Evolutionary conservation across 768 basidiomycete genomes (phyloP).

Genomic region (Podaxis sp.): DNA sequence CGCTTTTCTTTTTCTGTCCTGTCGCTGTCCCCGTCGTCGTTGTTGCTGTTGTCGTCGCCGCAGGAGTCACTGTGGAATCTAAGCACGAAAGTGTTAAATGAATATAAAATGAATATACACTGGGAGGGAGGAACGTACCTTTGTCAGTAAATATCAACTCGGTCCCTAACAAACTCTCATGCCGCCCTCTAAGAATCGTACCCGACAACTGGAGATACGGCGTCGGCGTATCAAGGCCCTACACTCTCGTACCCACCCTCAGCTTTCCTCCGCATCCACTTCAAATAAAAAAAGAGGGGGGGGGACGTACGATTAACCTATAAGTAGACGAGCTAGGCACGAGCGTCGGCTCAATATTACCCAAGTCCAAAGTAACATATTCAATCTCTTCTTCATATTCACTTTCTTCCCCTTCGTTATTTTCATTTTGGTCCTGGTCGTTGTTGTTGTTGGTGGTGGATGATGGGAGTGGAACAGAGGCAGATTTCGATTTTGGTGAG

Average conservation of each 20-base stretch:
- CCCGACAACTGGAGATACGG: constrained; percentile 78
- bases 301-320: constrained; percentile 62
- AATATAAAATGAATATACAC: no score
- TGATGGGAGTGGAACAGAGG: not conserved
- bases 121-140: constrained; percentile 29
- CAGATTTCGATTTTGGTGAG: not conserved
- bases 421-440: constrained; percentile 31
- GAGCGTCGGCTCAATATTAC: constrained; percentile 66
- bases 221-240: constrained; percentile 76
- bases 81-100: not conserved
- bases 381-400: constrained; percentile 46
- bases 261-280: not conserved
- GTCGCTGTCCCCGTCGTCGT: not conserved
- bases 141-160: constrained; percentile 73
- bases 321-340: constrained; percentile 68
- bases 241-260: not conserved
- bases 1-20: constrained; percentile 40
- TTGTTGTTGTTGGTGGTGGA: no score
- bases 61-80: not conserved
- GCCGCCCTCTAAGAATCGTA: constrained; percentile 65
- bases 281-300: not conserved
- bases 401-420: constrained; percentile 61
- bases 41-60: not conserved
- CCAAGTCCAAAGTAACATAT: constrained; percentile 75
- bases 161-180: constrained; percentile 66